These are phyloP conservation scores for Ambrosia hybrid DNA, from an alignment of 140 eudicot genomes.

Conservation along the genomic window DNA sequence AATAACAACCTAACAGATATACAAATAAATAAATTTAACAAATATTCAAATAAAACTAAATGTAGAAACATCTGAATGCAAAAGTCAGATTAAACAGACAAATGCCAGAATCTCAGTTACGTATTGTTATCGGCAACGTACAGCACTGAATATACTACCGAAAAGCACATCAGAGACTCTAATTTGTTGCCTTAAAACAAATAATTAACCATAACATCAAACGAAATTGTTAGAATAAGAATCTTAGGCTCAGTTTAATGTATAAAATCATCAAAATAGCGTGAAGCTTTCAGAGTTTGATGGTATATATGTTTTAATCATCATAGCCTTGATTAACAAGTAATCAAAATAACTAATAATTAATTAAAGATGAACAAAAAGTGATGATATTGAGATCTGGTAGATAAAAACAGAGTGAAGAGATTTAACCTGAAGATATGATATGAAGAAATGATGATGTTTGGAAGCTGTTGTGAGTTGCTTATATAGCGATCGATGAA, in stretches of 20 bases:
- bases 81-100: conserved; percentile 13
- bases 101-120: conserved; percentile 44
- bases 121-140: conserved; percentile 35
- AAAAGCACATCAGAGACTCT: conserved; percentile 44
- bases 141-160: conserved; percentile 38
- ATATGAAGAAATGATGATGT: background rate
- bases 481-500: conserved; percentile 16
- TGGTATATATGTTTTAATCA: conserved; percentile 30
- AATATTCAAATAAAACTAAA: background rate
- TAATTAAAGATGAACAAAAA: too few relatives aligned
- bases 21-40: too few relatives aligned
- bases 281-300: conserved; percentile 43
- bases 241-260: conserved; percentile 33
- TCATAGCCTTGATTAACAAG: conserved; percentile 27
- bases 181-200: conserved; percentile 31
- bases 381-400: too few relatives aligned
- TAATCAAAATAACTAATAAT: too few relatives aligned
- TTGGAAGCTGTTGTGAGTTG: background rate
- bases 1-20: background rate
- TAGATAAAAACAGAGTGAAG: background rate
- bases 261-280: conserved; percentile 32
- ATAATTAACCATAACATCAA: background rate
- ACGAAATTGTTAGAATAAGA: background rate
- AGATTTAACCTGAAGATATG: background rate
- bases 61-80: conserved; percentile 44